Base-by-base conservation (phyloP, 2,329 filamentous ascomycete genomes). In the Fusarium virguliforme region DNA sequence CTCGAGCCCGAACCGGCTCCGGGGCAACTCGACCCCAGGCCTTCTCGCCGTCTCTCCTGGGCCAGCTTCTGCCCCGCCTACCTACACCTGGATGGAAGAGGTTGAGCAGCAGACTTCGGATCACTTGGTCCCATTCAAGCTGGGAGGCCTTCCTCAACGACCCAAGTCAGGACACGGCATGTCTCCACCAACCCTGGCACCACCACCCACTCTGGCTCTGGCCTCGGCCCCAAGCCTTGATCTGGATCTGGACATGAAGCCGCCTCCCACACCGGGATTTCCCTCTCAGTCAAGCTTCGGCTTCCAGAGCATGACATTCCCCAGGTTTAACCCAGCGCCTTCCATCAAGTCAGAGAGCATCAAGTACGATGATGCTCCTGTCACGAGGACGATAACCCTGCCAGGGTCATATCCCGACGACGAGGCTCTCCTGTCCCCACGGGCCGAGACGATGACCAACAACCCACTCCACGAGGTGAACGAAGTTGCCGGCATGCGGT, bases 391-490 rank as follows among this genome's bases (percentile, higher is more conserved):
- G 66, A 74, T 84, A 32, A 68, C 80, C 9, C 75, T 84, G 24
- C 70, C 71, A 62, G 80, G 65, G 64, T 78, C 75, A 18, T 80
- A 74, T 61, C 70, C 83, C 2, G 82, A 84, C 13, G 84, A 87
- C 12, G 86, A 89, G 10, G 86, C 89, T 12, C 81, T 93, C 9
- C 86, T 94, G 85, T 94, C 92, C 3, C 92, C 93, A 0, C 87
- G 92, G 46, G 90, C 85, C 1, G 90, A 92, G 74, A 89, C 90
- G 15, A 94, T 94, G 84, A 94, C 91, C 3, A 88, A 86, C 67
- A 91, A 92, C 67, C 89, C 90, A 2, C 84, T 92, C 55, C 88
- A 89, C 60, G 82, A 85, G 35, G 67, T 70, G 37, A 77, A 84
- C 7, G 83, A 81, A 30, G 73, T 85, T 32, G 74, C 82, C 2